Evolutionary conservation across 2,329 filamentous ascomycete species (phyloP), one percentile per base, ranked within the genome.

Genomic region (Colletotrichum ledebouriae): DNA sequence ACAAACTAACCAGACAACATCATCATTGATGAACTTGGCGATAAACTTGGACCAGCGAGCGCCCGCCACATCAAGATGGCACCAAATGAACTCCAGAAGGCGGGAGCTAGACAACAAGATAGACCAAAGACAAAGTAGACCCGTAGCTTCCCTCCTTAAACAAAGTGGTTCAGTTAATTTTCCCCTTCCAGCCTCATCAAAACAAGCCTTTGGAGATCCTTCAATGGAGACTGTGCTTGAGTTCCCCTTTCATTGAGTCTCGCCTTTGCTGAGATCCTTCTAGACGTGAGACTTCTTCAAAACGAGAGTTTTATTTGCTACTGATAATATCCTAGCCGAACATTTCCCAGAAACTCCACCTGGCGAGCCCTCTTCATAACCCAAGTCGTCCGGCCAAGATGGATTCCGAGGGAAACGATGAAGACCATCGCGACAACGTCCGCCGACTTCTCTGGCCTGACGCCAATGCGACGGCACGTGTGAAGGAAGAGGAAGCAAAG

Each of bases 401-500:
- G 60, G 39, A 44, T 10, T 46, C 41, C 17, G 39, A 58, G 17
- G n/a, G 34, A 11, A 37, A 22, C 4, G 33, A 56, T 7, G 47
- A 34, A 10, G 39, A 46, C 7, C 7, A 13, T 11, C 39, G 39
- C 20, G 12, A 44, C 29, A 29, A 29, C 33, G 46, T 59, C 20
- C 60, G 60, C 10, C 52, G 53, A 10, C n/a, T 25, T 17, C 46
- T 64, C 22, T 64, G 52, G 46, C 52, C 60, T 15, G 22, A 25
- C 2, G n/a, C 25, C 33, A n/a, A 52, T 10, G 39, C 20, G 6
- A 59, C 63, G 60, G 9, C 29, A 10, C 25, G 59, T 17, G 42
- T 34, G 49, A 17, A 5, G 20, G 42, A 33, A 5, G 2, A 20
- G 44, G 42, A 42, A 15, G 37, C 55, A n/a, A n/a, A n/a, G 9